A percentile compares a stretch with the other conserved stretches of the same genome.
Evolutionary conservation across 164 flowering plant genomes (phyloP).

Genomic region (Cinnamomum chago): DNA sequence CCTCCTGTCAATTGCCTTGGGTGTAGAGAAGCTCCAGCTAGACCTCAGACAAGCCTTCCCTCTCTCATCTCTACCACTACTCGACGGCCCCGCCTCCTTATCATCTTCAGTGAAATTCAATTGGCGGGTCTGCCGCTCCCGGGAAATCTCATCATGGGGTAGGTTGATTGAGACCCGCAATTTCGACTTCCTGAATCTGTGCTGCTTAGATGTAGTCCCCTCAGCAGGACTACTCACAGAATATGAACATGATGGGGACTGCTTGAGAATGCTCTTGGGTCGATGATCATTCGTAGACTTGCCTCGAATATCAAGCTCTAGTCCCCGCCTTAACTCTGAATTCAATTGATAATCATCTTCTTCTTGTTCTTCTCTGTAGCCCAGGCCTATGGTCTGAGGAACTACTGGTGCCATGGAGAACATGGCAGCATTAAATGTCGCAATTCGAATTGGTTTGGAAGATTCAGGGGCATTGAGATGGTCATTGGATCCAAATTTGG

Average conservation of each 20-base stretch:
- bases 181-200: slow-evolving; percentile 32
- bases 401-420: slow-evolving; percentile 83
- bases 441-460: slow-evolving; percentile 46
- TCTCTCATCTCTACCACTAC: slow-evolving; percentile 13
- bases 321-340: slow-evolving; percentile 3
- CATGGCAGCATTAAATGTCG: slow-evolving; percentile 80
- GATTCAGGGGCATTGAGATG: slow-evolving; percentile 12
- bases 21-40: slow-evolving; percentile 48
- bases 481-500: slow-evolving; percentile 20
- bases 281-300: slow-evolving; percentile 20
- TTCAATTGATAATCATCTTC: slow-evolving; percentile 5
- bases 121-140: slow-evolving; percentile 38
- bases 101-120: slow-evolving; percentile 29
- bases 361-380: slow-evolving; percentile 21
- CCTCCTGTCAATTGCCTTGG: slow-evolving; percentile 15
- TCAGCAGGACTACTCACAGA: slow-evolving; percentile 19
- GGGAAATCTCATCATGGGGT: slow-evolving; percentile 84
- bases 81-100: slow-evolving; percentile 17
- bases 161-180: slow-evolving; percentile 78
- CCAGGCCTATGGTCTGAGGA: slow-evolving; percentile 20
- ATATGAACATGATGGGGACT: slow-evolving; percentile 33
- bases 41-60: slow-evolving; percentile 52
- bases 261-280: slow-evolving; percentile 78
- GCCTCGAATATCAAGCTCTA: slow-evolving; percentile 18
- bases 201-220: slow-evolving; percentile 13